A percentile compares a stretch with the other conserved stretches of the same genome.
phyloP scores from a whole-genome alignment of 805 yeast genomes.

The Myxozyma geophila region DNA sequence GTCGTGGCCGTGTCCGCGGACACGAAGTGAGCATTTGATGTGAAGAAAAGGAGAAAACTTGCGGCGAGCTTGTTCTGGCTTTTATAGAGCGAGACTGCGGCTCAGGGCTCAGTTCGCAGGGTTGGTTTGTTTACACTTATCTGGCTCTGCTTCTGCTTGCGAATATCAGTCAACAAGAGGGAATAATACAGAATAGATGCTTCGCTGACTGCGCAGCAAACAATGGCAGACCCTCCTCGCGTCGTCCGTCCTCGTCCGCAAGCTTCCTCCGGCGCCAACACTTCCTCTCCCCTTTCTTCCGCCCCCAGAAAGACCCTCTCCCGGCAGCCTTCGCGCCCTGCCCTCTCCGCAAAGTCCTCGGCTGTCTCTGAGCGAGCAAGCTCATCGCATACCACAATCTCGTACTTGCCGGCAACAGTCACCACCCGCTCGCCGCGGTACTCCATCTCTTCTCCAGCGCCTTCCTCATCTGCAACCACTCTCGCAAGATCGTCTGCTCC shows the following conservation, averaged over 20 bases:
- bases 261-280: neutral
- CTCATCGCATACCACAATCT: constrained; percentile 21
- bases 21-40: no score
- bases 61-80: neutral
- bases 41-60: neutral
- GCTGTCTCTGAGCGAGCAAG: neutral
- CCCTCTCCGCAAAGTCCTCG: neutral
- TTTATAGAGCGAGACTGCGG: neutral
- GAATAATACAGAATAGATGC: no score
- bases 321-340: constrained; percentile 1
- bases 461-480: neutral
- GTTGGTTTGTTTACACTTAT: neutral
- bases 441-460: neutral
- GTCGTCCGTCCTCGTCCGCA: neutral
- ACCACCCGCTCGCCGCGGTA: constrained; percentile 35
- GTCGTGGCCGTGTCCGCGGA: neutral
- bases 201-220: no score
- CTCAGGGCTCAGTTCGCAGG: no score
- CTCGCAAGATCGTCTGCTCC: constrained; percentile 6
- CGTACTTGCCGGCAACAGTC: constrained; percentile 33
- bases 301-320: neutral
- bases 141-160: neutral
- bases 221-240: neutral
- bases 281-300: neutral
- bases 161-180: no score